These are phyloP conservation scores for Rhipidocladum racemiflorum DNA, from an alignment of 176 grass and related monocot genomes.

Conservation along the genomic window DNA sequence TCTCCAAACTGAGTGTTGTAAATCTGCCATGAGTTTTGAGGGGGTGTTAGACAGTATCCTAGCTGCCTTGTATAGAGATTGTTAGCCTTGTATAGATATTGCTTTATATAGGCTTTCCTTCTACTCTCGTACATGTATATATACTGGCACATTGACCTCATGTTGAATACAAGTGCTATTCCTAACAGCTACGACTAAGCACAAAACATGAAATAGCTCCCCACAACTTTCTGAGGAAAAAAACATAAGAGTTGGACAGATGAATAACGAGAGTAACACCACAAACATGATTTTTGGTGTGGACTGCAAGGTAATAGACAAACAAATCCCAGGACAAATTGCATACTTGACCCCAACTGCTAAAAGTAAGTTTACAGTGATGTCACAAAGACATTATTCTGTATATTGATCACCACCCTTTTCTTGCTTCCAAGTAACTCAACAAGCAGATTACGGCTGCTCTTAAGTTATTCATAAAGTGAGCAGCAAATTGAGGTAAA, in stretches of 20 bases:
- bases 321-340: not conserved
- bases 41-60: no score
- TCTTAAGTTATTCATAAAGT: not conserved
- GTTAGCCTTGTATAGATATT: no score
- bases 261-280: not conserved
- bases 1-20: no score
- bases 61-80: no score
- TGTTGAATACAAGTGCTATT: no score
- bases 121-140: no score
- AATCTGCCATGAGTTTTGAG: no score
- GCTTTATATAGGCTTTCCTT: no score
- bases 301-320: not conserved
- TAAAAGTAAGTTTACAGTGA: not conserved
- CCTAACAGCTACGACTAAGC: not conserved
- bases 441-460: not conserved
- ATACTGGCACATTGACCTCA: no score
- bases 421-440: not conserved
- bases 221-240: not conserved
- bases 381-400: not conserved
- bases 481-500: not conserved
- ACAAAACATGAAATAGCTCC: not conserved
- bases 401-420: slow-evolving; percentile 4
- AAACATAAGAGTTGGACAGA: no score
- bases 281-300: not conserved
- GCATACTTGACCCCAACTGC: not conserved